These are phyloP conservation scores for Lactarius sanguifluus DNA, from an alignment of 768 basidiomycete species.

Conservation along the genomic window DNA sequence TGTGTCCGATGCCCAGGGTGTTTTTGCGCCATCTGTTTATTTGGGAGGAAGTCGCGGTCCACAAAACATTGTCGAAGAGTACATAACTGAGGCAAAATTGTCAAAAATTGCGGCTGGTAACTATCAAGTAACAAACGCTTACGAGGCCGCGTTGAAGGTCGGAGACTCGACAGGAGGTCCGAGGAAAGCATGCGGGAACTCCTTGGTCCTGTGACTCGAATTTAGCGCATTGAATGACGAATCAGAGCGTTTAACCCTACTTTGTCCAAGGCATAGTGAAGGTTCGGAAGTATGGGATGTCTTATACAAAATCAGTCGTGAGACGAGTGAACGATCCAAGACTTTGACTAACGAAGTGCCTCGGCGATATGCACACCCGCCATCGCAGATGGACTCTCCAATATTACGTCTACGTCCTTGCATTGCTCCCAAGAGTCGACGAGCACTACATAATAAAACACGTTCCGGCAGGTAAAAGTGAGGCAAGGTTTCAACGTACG, in stretches of 20 bases:
- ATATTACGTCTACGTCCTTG: slow-evolving; percentile 61
- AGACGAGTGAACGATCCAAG: not conserved
- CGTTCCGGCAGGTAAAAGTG: not conserved
- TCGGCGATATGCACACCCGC: slow-evolving; percentile 73
- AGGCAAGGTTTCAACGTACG: slow-evolving; percentile 38
- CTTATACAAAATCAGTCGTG: slow-evolving; percentile 31
- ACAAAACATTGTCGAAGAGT: slow-evolving; percentile 65
- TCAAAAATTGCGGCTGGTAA: not conserved
- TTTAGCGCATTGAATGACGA: not conserved
- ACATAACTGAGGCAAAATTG: slow-evolving; percentile 44
- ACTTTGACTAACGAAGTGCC: slow-evolving; percentile 47
- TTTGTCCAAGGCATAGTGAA: slow-evolving; percentile 66
- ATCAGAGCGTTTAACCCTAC: slow-evolving; percentile 33
- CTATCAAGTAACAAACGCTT: slow-evolving; percentile 31
- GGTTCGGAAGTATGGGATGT: slow-evolving; percentile 64
- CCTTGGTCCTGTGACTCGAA: slow-evolving; percentile 43
- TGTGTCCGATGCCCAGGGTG: slow-evolving; percentile 47
- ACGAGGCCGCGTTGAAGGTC: slow-evolving; percentile 60
- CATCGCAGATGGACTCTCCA: slow-evolving; percentile 69
- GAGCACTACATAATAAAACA: slow-evolving; percentile 43
- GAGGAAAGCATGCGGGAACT: slow-evolving; percentile 66
- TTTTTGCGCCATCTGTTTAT: slow-evolving; percentile 65
- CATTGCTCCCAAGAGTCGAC: slow-evolving; percentile 62
- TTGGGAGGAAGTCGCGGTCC: slow-evolving; percentile 63
- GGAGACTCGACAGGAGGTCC: slow-evolving; percentile 62